A percentile compares a stretch with the other conserved stretches of the same genome.
Conservation (phyloP, 257 asterid genomes). For the Knoxia roxburghii region DNA sequence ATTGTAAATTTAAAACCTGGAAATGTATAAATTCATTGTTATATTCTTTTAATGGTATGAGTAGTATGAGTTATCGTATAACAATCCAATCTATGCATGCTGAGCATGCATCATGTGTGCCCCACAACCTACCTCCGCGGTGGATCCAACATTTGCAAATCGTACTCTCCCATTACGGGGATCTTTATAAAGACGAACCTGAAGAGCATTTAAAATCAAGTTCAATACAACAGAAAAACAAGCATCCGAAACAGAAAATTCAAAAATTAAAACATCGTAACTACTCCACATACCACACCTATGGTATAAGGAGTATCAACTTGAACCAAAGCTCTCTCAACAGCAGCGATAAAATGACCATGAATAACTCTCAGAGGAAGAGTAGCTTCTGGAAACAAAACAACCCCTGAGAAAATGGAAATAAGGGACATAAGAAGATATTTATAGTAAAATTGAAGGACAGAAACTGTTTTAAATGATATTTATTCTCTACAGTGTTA, state of each 20-base stretch:
- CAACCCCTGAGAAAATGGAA: conserved; percentile 58
- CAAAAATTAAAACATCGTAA: conserved; percentile 7
- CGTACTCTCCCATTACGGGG: conserved; percentile 36
- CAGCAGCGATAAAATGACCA: conserved; percentile 73
- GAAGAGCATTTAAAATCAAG: conserved; percentile 26
- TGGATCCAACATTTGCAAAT: conserved; percentile 73
- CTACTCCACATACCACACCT: conserved; percentile 68
- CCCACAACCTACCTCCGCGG: conserved; percentile 75
- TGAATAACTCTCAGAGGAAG: conserved; percentile 86
- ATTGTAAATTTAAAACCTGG: background rate
- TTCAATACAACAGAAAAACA: conserved; percentile 17
- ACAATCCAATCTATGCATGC: background rate
- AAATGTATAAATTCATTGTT: background rate
- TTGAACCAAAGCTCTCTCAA: conserved; percentile 74
- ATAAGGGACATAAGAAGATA: background rate
- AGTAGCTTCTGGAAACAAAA: conserved; percentile 90
- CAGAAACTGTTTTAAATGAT: background rate
- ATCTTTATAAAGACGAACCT: conserved; percentile 75
- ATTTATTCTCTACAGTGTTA: background rate
- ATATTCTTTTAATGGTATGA: background rate
- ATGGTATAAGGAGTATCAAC: conserved; percentile 72
- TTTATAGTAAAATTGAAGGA: background rate
- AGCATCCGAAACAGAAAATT: conserved; percentile 11
- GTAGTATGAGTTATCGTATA: too few species aligned
- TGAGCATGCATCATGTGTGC: background rate